Evolutionary conservation across 1,284 basidiomycete species (phyloP), one percentile per base, ranked within the genome.

Genomic region (Apiotrichum brassicae): DNA sequence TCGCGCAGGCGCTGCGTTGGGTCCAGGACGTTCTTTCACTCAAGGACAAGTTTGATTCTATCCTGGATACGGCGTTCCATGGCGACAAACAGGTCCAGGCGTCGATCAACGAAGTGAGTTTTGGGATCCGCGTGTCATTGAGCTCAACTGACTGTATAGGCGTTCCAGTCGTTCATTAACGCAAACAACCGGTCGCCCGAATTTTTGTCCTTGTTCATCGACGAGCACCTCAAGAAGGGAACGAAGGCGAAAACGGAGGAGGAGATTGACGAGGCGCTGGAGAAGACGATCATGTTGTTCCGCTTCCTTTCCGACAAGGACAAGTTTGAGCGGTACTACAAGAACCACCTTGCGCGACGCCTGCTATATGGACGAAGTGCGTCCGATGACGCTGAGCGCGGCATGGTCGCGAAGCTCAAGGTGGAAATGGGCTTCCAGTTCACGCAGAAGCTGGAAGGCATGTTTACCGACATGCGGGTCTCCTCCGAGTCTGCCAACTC

Each of bases 361-460:
- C 76, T 99, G 9, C 79, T 98, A 25, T 81, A 83, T 37, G 83
- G 82, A 12, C 83, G 91, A 18, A 94, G 89, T 25, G 85, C 93
- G 3, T 94, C 90, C 1, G 95, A 98, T 66, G 95, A 99, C 71
- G 94, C 95, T 2, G 95, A 99, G 71, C 84, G 89, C 45, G 90
- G 88, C 50, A 97, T 99, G 94, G 81, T 99, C 13, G 86, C 91
- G 44, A 98, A 97, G 75, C 83, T 99, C 67, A 98, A 98, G 76
- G 80, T 97, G 34, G 93, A 98, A 42, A 69, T 66, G 65, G 95
- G 95, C 8, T 88, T 87, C 65, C 90, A 94, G 65, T 99, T 97
- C 69, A 97, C 95, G 1, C 91, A 97, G 73, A 95, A 95, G 70
- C 77, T 98, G 59, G 94, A 98, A 71, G 94, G 95, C 48, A 99